Base-by-base conservation (phyloP, 2,329 filamentous ascomycete species). In the Microdochium paspali region DNA sequence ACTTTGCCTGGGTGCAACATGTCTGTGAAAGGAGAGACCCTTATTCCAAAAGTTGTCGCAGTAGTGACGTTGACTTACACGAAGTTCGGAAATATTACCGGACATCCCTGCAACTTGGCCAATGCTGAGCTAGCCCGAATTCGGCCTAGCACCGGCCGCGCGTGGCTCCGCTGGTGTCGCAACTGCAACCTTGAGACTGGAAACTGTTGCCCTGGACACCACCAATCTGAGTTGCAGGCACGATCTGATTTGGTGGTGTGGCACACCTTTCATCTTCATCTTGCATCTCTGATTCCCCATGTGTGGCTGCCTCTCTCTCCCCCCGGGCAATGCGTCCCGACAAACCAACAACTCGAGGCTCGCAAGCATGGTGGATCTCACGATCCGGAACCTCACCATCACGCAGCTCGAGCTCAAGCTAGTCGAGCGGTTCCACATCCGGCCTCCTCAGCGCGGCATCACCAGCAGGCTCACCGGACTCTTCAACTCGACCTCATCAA, bases 371-470 rank as follows among this genome's bases (percentile, higher is more conserved):
- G 65, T 70, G 18, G 65, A 68, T 49, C 70, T 95, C 55, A 86
- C 78, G 4, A 79, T 96, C 58, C 88, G 90, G 58, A 96, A 96
- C 65, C 71, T 95, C 54, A 91, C 87, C 42, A 72, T 79, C 49
- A 82, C 78, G 44, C 74, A 81, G n/a, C 71, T 95, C 47, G 79
- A 84, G 55, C 76, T 96, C 56, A 83, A 82, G 63, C 65, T 62
- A 50, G 72, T 91, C 49, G 86, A 94, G 69, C 83, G 84, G 55
- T 90, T 90, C 62, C 77, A 82, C 54, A 74, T 64, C 25, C 61
- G 70, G 49, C 62, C 68, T 69, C 44, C 72, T 66, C 46, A 69
- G 40, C 63, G 64, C 25, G 64, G 64, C 53, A 61, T 74, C 50
- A 70, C 69, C 21, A 66, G 62, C 51, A 62, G 60, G 49, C 60